These are phyloP conservation scores for Solanum gracilifrons DNA, from an alignment of 257 asterid species.

Conservation along the genomic window DNA sequence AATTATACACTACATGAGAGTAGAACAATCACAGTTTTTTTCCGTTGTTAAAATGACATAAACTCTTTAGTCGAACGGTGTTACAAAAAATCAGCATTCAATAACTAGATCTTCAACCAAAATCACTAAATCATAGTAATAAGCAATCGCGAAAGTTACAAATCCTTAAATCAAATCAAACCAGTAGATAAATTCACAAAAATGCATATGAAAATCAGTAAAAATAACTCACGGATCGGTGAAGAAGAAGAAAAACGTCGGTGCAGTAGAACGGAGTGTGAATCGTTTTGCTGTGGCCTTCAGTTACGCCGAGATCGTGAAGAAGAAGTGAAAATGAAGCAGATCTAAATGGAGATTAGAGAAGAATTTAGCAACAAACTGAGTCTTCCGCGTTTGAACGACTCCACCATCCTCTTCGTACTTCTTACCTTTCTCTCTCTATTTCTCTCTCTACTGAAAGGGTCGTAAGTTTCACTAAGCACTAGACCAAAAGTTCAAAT, in stretches of 20 bases:
- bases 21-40: not conserved
- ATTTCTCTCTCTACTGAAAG: not conserved
- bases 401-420: not conserved
- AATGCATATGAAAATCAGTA: not conserved
- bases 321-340: not conserved
- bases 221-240: not conserved
- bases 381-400: not conserved
- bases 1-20: not conserved
- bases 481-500: not conserved
- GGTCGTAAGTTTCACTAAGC: not conserved
- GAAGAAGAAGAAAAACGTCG: not conserved
- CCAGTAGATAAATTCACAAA: not conserved
- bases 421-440: not conserved
- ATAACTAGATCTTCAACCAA: not conserved
- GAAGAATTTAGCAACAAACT: not conserved
- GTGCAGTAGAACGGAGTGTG: not conserved
- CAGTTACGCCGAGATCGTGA: not conserved
- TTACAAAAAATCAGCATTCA: not conserved
- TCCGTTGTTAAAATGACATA: not conserved
- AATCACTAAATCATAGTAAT: not conserved
- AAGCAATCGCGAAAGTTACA: not conserved
- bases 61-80: not conserved
- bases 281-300: not conserved
- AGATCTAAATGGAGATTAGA: not conserved
- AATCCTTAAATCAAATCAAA: not conserved